Evolutionary conservation across 768 basidiomycete genomes (phyloP), one percentile per base, ranked within the genome.

Genomic region (Multifurca ochricompacta): DNA sequence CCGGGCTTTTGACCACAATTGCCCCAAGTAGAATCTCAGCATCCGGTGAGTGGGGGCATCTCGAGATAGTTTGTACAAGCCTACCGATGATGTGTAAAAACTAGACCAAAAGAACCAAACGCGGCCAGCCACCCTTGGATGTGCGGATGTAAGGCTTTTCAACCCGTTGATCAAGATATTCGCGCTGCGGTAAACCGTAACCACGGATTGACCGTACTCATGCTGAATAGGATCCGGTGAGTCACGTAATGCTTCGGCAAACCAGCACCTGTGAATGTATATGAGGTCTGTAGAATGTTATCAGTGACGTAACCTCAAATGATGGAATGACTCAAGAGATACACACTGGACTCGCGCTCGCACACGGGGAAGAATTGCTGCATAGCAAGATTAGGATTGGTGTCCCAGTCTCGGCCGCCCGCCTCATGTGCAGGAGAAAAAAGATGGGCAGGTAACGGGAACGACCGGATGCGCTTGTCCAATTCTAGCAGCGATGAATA

Each of bases 91-190:
- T 3, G 76, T 74, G 54, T 76, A 78, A 41, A 75, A 63, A 1
- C 68, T 68, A 1, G 76, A 74, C 78, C 79, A 80, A 63, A 78
- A 78, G 59, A 71, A 77, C 76, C 78, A 79, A 8, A 68, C 63
- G 35, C 65, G 60, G 23, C 69, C 62, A 6, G 69, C 63, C 3
- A 67, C 63, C 10, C 49, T 59, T 10, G 71, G 71, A 61, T 75
- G 71, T 21, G 68, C 63, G 6, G 51, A 51, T 47, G 71, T 74
- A 28, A 79, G 52, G 11, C 66, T 67, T 44, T 64, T 63, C 45
- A 78, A 62, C 45, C 70, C 68, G 10, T 69, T 65, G 40, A 77
- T 71, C n/a, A 77, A 56, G 32, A 70, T 62, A 43, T 70, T 69
- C 2, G 77, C 74, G 52, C 75, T 71, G 47, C 73, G 68, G 65